Base-by-base conservation (phyloP, 768 basidiomycete species). In the Lentinula raphanica region DNA sequence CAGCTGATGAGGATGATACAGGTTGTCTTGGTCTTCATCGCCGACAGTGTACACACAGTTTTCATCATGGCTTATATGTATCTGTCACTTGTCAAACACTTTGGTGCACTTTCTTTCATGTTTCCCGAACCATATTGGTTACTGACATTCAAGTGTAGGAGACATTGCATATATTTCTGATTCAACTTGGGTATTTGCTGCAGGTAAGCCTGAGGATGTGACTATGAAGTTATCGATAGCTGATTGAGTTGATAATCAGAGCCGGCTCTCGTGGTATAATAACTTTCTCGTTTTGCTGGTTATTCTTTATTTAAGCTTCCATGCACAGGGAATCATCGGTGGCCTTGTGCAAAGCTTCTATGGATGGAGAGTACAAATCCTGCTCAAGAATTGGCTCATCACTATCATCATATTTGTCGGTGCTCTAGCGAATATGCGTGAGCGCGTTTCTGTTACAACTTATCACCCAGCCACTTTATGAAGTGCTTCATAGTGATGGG, bases 61-160 rank as follows among this genome's bases (percentile, higher is more conserved):
- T 82, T 79, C 60, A 74, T 78, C 32, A 66, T 76, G 19, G 61
- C 72, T 1, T 79, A 79, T 60, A 60, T 82, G 17, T 84, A 82
- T 57, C 66, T 75, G 11, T 73, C 79, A 5, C 70, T 83, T 29
- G 74, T 83, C 35, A 65, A 67, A 11, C 69, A 76, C 58, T 83
- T 80, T 39, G 78, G 82, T 80, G 48, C 6, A 69, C n/a, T n/a
- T 62, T 9, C 36, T 36, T 4, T 2, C 1, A 3, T 8, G 8
- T 13, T 17, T 12, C 17, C 21, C 19, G 28, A 15, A 5, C 13
- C 25, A 12, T 31, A 28, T n/a, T 17, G 17, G n/a, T 29, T 17
- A n/a, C n/a, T 19, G 11, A 53, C 9, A 13, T 11, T 28, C 32
- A 11, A 12, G 6, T 21, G n/a, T 36, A 28, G 32, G 29, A 76